Conservation (phyloP, 2,329 filamentous ascomycete species). For the Pestalotiopsis sp. region DNA sequence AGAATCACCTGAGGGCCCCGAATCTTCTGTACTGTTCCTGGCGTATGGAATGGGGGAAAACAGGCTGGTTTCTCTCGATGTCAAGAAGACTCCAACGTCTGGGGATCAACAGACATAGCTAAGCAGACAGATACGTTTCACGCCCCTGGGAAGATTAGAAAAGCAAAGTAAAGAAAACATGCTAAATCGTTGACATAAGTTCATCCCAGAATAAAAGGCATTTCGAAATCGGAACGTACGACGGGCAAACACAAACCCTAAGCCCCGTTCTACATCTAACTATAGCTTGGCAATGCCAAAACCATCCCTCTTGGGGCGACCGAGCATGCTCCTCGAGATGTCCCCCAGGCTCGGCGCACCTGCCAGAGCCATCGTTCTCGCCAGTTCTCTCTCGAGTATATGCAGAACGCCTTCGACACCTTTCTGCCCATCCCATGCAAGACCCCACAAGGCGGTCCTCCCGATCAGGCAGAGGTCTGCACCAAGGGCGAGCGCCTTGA, state of each 20-base stretch:
- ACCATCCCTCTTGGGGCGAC: neutral
- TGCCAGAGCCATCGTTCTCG: conserved; percentile 16
- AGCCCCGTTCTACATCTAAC: neutral
- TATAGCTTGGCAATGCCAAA: conserved; percentile 6
- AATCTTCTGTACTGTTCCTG: too few relatives aligned
- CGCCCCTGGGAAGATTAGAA: too few relatives aligned
- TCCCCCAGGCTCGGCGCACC: conserved; percentile 4
- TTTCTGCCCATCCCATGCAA: conserved; percentile 6
- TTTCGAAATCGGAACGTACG: too few relatives aligned
- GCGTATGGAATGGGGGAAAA: too few relatives aligned
- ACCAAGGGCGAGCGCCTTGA: conserved; percentile 22
- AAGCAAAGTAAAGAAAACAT: too few relatives aligned
- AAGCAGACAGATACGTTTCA: too few relatives aligned
- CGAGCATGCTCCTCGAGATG: conserved; percentile 1
- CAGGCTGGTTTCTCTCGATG: too few relatives aligned
- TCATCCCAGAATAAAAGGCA: too few relatives aligned
- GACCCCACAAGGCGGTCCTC: conserved; percentile 17
- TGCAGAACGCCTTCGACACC: neutral
- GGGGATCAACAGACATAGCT: too few relatives aligned
- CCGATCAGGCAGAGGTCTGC: conserved; percentile 21
- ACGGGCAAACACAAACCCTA: neutral
- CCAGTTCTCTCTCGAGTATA: conserved; percentile 20
- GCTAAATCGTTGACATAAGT: too few relatives aligned
- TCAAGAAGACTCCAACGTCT: too few relatives aligned
- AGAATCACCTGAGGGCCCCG: too few relatives aligned